Evolutionary conservation across 305 asterid species (phyloP), one percentile per base, ranked within the genome.

Genomic region (Andrographis paniculata): DNA sequence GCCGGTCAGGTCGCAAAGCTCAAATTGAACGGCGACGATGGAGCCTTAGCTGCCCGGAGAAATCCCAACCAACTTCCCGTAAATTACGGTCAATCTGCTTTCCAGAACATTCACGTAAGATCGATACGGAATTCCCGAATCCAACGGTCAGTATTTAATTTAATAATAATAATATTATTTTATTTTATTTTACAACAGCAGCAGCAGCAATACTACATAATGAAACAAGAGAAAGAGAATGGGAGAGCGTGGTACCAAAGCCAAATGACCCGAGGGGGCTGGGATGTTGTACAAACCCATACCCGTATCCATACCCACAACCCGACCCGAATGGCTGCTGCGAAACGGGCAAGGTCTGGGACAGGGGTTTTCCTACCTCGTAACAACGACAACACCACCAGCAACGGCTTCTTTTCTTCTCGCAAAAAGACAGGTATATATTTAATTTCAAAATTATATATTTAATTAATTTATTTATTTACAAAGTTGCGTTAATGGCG

Each of bases 1-100:
- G 85, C 81, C 7, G 84, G 77, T 43, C 73, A 60, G 45, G 79
- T 77, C 8, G 77, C 76, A n/a, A 70, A 61, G 61, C 72, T 76
- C 42, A 72, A 72, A 27, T 68, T 74, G 14, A 60, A 16, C 64
- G 68, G 56, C 56, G 61, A 37, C 18, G 54, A 19, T 17, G 46
- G 55, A 67, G 64, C 3, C 72, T 52, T 1, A 39, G 51, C 19
- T 19, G 14, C 42, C 50, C 6, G 1, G 0, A 52, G 24, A 62
- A 45, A 4, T 35, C 56, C 35, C 39, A 48, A 40, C 6, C 9
- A 33, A 10, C 53, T 30, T 0, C 5, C 66, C 17, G 49, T 24
- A 16, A 43, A 14, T 14, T 54, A 31, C 47, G 33, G 36, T 19
- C 37, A 65, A 46, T 30, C 72, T 2, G 48, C 42, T 37, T 21